A percentile compares a stretch with the other conserved stretches of the same genome.
These are phyloP conservation scores for Gymnopilus junonius DNA, from an alignment of 768 basidiomycete species.

Conservation along the genomic window DNA sequence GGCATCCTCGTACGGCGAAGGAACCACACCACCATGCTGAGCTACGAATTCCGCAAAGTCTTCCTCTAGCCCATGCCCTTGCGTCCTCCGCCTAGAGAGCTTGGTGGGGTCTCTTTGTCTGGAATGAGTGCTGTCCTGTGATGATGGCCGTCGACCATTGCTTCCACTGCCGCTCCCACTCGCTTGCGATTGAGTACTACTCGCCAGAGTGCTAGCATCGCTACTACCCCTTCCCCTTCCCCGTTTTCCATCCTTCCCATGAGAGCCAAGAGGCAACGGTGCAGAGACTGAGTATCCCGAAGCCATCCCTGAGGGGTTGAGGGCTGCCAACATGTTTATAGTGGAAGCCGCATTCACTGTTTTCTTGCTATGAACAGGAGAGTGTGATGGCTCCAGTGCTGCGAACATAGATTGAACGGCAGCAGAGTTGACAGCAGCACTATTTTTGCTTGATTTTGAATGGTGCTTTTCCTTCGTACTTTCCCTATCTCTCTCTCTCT, in stretches of 20 bases:
- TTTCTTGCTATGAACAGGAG: constrained; percentile 13
- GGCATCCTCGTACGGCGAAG: constrained; percentile 18
- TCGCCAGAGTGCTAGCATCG: constrained; percentile 12
- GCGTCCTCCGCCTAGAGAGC: constrained; percentile 15
- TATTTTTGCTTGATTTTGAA: constrained; percentile 9
- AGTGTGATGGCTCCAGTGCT: constrained; percentile 23
- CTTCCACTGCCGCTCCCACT: neutral
- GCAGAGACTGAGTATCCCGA: constrained; percentile 22
- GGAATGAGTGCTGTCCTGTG: constrained; percentile 18
- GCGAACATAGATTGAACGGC: constrained; percentile 23
- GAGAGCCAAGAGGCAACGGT: constrained; percentile 22
- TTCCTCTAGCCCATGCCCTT: constrained; percentile 19
- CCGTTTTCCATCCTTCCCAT: constrained; percentile 5
- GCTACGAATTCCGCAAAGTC: constrained; percentile 29
- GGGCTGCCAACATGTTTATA: constrained; percentile 7
- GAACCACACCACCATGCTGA: constrained; percentile 10
- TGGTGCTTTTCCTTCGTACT: constrained; percentile 20
- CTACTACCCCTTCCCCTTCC: constrained; percentile 7
- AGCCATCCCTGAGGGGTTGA: constrained; percentile 3
- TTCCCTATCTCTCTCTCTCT: constrained; percentile 17
- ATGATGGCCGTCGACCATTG: constrained; percentile 12
- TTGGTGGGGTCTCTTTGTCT: neutral
- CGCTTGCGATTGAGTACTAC: neutral
- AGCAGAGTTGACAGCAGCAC: neutral
- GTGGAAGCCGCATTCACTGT: neutral